Conservation (phyloP, 495 filamentous ascomycete genomes). For the Penicillium manginii region DNA sequence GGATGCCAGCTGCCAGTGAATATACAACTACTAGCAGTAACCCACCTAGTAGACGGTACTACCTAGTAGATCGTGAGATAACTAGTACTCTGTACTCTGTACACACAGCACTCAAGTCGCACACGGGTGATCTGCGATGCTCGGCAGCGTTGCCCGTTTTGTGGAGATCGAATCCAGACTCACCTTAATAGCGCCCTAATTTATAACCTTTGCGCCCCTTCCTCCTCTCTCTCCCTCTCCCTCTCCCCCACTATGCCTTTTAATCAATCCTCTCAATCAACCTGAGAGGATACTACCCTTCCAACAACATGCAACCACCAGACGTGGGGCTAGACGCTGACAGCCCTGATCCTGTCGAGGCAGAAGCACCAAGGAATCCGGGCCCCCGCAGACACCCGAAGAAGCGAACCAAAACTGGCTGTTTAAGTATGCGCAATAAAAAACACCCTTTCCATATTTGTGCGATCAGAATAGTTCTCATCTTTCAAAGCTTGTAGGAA, state of each 20-base stretch:
- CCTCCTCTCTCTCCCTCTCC: not conserved
- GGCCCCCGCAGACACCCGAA: constrained; percentile 34
- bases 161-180: constrained; percentile 17
- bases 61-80: too few relatives aligned
- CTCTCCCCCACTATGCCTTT: constrained; percentile 16
- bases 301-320: not conserved
- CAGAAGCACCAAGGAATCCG: constrained; percentile 19
- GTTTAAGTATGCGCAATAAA: constrained; percentile 72
- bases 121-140: constrained; percentile 29
- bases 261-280: not conserved
- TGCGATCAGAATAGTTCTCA: not conserved
- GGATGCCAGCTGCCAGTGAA: too few relatives aligned
- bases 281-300: not conserved
- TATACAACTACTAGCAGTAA: too few relatives aligned
- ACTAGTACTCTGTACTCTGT: not conserved
- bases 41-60: not conserved
- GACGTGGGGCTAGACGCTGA: constrained; percentile 1
- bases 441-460: not conserved
- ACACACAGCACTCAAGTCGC: too few relatives aligned
- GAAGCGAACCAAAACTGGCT: constrained; percentile 95
- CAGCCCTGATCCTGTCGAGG: not conserved
- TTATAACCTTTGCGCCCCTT: not conserved
- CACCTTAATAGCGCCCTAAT: constrained; percentile 5
- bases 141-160: constrained; percentile 28
- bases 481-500: constrained; percentile 75